These are phyloP conservation scores for Multifurca ochricompacta DNA, from an alignment of 768 basidiomycete species.

Conservation along the genomic window DNA sequence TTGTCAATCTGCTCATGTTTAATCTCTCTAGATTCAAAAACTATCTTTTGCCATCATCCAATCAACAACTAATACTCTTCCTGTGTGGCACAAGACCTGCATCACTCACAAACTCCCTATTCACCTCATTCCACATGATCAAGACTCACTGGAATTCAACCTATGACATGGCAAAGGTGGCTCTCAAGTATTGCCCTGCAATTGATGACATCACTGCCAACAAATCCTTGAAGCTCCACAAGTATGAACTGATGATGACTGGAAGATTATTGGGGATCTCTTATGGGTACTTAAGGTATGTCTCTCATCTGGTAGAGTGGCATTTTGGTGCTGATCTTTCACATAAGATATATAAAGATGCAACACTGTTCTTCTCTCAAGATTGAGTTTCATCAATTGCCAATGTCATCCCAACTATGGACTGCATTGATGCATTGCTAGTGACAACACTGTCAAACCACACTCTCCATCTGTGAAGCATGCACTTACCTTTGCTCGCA, in stretches of 20 bases:
- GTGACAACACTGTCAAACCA: accelerated
- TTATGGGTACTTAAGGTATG: neutral
- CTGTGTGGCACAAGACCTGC: neutral
- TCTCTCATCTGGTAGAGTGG: too few relatives aligned
- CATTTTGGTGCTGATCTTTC: neutral
- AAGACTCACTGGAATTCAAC: neutral
- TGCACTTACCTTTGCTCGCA: neutral
- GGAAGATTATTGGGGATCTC: neutral
- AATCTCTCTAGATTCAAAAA: neutral
- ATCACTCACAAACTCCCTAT: neutral
- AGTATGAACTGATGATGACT: neutral
- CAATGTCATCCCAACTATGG: neutral
- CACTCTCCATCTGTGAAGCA: neutral
- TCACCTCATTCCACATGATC: neutral
- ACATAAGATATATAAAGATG: neutral
- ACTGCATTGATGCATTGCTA: neutral
- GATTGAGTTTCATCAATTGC: neutral
- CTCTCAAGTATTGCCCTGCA: neutral
- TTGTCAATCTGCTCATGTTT: too few relatives aligned
- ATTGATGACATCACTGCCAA: neutral
- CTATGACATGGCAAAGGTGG: neutral
- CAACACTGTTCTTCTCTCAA: neutral
- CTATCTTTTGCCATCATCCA: neutral
- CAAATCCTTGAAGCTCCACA: neutral
- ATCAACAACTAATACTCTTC: neutral